Evolutionary conservation across 2,329 filamentous ascomycete genomes (phyloP), one percentile per base, ranked within the genome.

Genomic region (Phyllosticta capitalensis): DNA sequence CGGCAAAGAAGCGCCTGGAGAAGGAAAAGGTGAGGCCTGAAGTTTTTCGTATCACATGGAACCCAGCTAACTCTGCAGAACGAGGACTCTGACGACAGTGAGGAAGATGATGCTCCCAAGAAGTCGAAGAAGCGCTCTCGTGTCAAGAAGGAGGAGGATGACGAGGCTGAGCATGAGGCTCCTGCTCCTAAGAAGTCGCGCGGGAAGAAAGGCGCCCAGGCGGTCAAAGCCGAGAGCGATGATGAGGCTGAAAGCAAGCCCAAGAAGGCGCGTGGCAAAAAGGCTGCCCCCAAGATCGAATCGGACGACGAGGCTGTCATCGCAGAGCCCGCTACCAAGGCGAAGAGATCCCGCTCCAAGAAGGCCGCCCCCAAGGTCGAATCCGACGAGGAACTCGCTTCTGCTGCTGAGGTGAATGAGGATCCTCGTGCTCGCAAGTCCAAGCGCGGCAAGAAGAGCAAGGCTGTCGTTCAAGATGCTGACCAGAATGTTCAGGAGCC

Each of bases 71-170:
- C n/a, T 19, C n/a, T 61, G 54, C 52, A 64, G 21, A 65, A 67
- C 6, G 65, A 65, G 19, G 65, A 65, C 24, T 67, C 67, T 56
- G 56, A 53, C 2, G 69, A 71, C 26, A 67, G 67, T 7, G 72
- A 75, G 6, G 70, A 73, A 54, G 64, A 56, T 24, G 51, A 45
- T 48, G 71, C 73, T 64, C 49, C 59, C 1, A 53, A 56, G 48
- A 64, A 64, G 45, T 30, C 61, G 33, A 68, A 69, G 54, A 76
- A 77, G 67, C 72, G 74, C 26, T 66, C 70, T 51, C 71, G 69
- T 63, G 72, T 72, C 67, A 56, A 67, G 64, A 63, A 65, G 3
- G 65, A 65, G 3, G 65, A 63, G 7, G 55, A 65, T 30, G 67
- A 62, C 22, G 66, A 71, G 22, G 67, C 61, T 26, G 55, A 60